phyloP scores from a whole-genome alignment of 345 rosid genomes.

The Clausena lansium region DNA sequence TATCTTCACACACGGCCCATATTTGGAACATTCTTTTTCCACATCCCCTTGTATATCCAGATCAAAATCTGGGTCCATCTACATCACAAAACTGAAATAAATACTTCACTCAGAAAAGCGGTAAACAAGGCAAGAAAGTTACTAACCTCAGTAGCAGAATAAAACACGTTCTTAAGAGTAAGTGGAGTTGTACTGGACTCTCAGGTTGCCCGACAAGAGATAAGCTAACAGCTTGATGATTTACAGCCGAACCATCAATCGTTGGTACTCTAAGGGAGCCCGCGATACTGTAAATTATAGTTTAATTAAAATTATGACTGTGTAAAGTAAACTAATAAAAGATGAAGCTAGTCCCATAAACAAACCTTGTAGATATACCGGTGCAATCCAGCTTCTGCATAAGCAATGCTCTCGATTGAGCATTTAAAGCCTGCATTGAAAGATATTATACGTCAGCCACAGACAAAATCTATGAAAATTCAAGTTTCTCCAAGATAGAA shows the following conservation, averaged over 20 bases:
- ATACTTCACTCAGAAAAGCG: background rate
- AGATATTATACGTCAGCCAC: slow-evolving; percentile 5
- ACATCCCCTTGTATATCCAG: slow-evolving; percentile 78
- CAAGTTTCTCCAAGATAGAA: background rate
- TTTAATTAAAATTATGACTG: background rate
- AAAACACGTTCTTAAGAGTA: slow-evolving; percentile 86
- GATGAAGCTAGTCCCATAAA: background rate
- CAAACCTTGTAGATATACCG: slow-evolving; percentile 71
- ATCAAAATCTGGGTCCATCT: slow-evolving; percentile 82
- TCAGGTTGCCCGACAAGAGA: slow-evolving; percentile 51
- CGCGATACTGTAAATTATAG: slow-evolving; percentile 46
- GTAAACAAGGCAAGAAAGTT: slow-evolving; percentile 5
- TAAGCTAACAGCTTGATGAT: slow-evolving; percentile 47
- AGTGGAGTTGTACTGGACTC: slow-evolving; percentile 45
- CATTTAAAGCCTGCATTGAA: slow-evolving; percentile 65
- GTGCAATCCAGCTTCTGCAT: slow-evolving; percentile 93
- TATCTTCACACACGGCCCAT: no score
- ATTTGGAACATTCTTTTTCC: slow-evolving; percentile 74
- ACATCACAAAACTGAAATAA: slow-evolving; percentile 28
- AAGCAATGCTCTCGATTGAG: slow-evolving; percentile 80
- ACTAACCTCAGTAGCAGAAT: slow-evolving; percentile 82
- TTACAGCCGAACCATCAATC: slow-evolving; percentile 56
- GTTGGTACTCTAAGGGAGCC: slow-evolving; percentile 63
- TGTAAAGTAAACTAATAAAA: slow-evolving; percentile 2
- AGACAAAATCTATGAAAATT: background rate